These are phyloP conservation scores for Ophiostoma angusticollis DNA, from an alignment of 2,329 filamentous ascomycete genomes.

Conservation along the genomic window DNA sequence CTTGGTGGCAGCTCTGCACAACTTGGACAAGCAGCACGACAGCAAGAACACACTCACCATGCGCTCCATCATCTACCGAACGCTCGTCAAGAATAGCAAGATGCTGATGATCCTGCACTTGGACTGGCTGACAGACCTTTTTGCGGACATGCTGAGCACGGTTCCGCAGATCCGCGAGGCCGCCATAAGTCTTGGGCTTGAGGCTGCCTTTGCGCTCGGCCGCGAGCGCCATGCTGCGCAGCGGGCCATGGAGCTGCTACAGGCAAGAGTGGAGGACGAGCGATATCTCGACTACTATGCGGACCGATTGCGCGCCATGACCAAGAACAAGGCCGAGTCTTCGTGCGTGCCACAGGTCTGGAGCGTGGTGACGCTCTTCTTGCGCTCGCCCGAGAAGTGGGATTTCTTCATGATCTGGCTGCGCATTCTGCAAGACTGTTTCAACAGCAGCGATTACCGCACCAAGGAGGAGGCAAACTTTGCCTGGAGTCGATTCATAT, in stretches of 20 bases:
- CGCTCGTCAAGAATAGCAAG: slow-evolving; percentile 54
- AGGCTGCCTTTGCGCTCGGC: slow-evolving; percentile 57
- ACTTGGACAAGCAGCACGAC: slow-evolving; percentile 57
- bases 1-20: slow-evolving; percentile 57
- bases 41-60: slow-evolving; percentile 68
- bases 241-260: slow-evolving; percentile 51
- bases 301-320: slow-evolving; percentile 54
- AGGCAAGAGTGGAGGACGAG: slow-evolving; percentile 42
- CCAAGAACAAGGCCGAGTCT: slow-evolving; percentile 48
- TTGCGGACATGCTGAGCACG: slow-evolving; percentile 68
- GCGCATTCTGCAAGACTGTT: slow-evolving; percentile 64
- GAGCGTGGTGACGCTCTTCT: slow-evolving; percentile 67
- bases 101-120: slow-evolving; percentile 56
- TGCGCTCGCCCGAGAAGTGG: slow-evolving; percentile 62
- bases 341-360: slow-evolving; percentile 73
- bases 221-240: slow-evolving; percentile 55
- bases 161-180: slow-evolving; percentile 63
- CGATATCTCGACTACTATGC: slow-evolving; percentile 60
- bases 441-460: slow-evolving; percentile 62
- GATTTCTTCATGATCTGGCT: slow-evolving; percentile 63
- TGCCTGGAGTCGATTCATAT: slow-evolving; percentile 79
- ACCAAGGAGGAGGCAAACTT: slow-evolving; percentile 66
- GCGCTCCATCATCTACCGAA: slow-evolving; percentile 66
- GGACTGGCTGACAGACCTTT: slow-evolving; percentile 72
- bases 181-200: slow-evolving; percentile 61